A percentile compares a stretch with the other conserved stretches of the same genome.
Conservation (phyloP, 495 filamentous ascomycete genomes). For the Penicillium atrosanguineum region DNA sequence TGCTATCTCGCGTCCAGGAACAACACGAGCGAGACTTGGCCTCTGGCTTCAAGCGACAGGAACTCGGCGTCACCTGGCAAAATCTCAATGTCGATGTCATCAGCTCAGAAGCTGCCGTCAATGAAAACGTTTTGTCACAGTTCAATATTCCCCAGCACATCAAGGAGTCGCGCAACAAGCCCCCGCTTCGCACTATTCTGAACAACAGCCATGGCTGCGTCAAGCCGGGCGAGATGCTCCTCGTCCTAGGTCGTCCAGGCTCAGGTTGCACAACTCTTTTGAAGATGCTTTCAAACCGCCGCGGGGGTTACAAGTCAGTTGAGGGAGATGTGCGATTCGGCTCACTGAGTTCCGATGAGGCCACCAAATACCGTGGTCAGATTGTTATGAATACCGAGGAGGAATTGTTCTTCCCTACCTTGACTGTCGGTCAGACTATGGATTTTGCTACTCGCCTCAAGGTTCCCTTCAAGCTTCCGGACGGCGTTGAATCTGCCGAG, state of each 20-base stretch:
- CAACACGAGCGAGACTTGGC: conserved; percentile 43
- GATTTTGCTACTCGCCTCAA: too few species aligned
- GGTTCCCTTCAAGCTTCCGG: too few species aligned
- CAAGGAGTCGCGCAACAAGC: conserved; percentile 36
- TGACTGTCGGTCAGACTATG: too few species aligned
- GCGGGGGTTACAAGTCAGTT: conserved; percentile 54
- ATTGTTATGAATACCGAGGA: too few species aligned
- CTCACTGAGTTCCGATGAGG: conserved; percentile 51
- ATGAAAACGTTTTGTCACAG: conserved; percentile 52
- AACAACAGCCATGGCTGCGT: conserved; percentile 49
- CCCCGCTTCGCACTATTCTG: conserved; percentile 37
- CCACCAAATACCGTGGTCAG: conserved; percentile 25
- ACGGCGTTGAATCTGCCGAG: too few species aligned
- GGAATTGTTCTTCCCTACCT: too few species aligned
- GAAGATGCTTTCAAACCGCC: conserved; percentile 64
- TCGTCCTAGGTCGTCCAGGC: conserved; percentile 47
- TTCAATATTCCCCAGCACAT: conserved; percentile 51
- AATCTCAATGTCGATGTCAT: conserved; percentile 44
- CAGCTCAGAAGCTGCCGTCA: conserved; percentile 44
- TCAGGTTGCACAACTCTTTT: conserved; percentile 49
- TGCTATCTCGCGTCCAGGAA: conserved; percentile 46
- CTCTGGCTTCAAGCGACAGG: conserved; percentile 43
- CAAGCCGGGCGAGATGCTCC: conserved; percentile 50
- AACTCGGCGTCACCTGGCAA: conserved; percentile 57
- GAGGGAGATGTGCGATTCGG: conserved; percentile 52